These are phyloP conservation scores for Torulaspora globosa DNA, from an alignment of 1,139 yeast genomes.

Conservation along the genomic window DNA sequence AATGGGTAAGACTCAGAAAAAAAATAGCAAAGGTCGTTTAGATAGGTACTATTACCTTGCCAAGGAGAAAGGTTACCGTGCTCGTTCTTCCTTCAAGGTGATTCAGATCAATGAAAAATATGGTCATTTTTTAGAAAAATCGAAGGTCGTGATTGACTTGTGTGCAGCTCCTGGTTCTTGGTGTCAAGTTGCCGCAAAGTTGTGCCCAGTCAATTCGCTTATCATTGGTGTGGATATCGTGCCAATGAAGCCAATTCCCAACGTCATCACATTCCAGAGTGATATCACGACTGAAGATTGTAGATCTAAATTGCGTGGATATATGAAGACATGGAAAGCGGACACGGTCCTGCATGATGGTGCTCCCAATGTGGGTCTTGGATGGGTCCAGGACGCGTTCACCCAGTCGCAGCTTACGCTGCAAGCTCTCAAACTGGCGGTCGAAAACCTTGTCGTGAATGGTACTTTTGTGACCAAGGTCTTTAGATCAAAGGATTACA, in stretches of 20 bases:
- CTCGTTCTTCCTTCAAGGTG: slow-evolving; percentile 96
- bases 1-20: slow-evolving; percentile 94
- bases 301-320: slow-evolving; percentile 86
- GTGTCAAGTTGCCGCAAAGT: slow-evolving; percentile 97
- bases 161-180: slow-evolving; percentile 99
- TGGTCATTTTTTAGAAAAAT: slow-evolving; percentile 90
- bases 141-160: slow-evolving; percentile 94
- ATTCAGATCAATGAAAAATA: slow-evolving; percentile 93
- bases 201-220: slow-evolving; percentile 87
- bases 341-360: slow-evolving; percentile 98
- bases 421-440: slow-evolving; percentile 90
- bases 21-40: slow-evolving; percentile 97
- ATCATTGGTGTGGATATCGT: slow-evolving; percentile 98
- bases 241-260: slow-evolving; percentile 91
- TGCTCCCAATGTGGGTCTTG: slow-evolving; percentile 99
- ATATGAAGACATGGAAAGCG: slow-evolving; percentile 98
- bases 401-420: slow-evolving; percentile 94
- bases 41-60: slow-evolving; percentile 95
- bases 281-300: slow-evolving; percentile 98
- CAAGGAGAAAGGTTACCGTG: slow-evolving; percentile 96
- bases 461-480: slow-evolving; percentile 97
- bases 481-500: slow-evolving; percentile 96
- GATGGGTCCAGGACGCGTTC: slow-evolving; percentile 99
- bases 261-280: slow-evolving; percentile 88
- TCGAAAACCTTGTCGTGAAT: slow-evolving; percentile 85